These are phyloP conservation scores for Xylaria longipes DNA, from an alignment of 495 filamentous ascomycete species.

Conservation along the genomic window DNA sequence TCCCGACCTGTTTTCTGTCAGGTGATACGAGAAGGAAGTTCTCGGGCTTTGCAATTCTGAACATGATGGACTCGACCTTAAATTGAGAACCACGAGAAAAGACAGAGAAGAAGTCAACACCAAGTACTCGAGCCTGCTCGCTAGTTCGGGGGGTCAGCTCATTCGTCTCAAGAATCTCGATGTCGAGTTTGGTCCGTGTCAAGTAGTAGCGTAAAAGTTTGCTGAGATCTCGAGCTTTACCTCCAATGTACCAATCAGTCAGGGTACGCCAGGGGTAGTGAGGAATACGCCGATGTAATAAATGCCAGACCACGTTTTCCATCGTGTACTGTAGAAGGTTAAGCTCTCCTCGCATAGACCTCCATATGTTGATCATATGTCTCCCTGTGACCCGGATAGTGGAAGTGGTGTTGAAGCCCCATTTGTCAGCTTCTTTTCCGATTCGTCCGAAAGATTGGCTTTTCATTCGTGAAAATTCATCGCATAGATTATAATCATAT, in stretches of 20 bases:
- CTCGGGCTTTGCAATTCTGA: conserved; percentile 96
- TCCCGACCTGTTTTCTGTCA: conserved; percentile 86
- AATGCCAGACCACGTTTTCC: conserved; percentile 95
- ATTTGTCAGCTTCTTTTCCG: conserved; percentile 84
- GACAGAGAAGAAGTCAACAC: conserved; percentile 95
- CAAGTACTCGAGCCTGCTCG: conserved; percentile 91
- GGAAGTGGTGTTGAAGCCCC: conserved; percentile 92
- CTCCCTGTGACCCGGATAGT: conserved; percentile 87
- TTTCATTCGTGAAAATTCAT: conserved; percentile 89
- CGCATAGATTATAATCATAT: conserved; percentile 88
- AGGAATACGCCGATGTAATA: conserved; percentile 88
- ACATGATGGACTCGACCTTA: conserved; percentile 99
- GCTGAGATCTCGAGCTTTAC: conserved; percentile 68
- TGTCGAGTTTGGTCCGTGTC: conserved; percentile 76
- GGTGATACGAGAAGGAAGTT: conserved; percentile 91
- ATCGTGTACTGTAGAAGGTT: conserved; percentile 92
- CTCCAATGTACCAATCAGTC: conserved; percentile 79
- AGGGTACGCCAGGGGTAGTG: conserved; percentile 81
- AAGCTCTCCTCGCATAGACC: conserved; percentile 90
- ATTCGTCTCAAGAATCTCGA: conserved; percentile 91
- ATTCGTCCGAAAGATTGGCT: conserved; percentile 79
- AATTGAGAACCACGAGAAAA: conserved; percentile 94
- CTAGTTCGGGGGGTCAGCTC: conserved; percentile 89
- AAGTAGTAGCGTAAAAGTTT: conserved; percentile 83
- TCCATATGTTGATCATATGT: conserved; percentile 97